phyloP scores from a whole-genome alignment of 73 alveolate genomes.

The Paramecium biaurelia region DNA sequence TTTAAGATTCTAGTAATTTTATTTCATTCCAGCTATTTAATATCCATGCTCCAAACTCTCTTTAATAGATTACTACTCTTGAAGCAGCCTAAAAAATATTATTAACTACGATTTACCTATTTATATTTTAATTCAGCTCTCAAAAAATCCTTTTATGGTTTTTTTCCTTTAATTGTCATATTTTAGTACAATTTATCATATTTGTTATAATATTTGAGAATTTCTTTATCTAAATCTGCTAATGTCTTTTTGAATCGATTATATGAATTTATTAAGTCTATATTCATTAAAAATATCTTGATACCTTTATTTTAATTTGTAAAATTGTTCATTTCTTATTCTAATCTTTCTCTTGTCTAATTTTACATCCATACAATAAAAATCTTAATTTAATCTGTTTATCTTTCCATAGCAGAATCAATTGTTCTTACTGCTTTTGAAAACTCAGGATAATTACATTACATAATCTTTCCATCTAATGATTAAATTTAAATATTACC shows the following conservation, averaged over 20 bases:
- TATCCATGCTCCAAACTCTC: conserved; percentile 43
- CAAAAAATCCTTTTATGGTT: conserved; percentile 9
- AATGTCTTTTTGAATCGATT: conserved; percentile 1
- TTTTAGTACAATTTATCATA: conserved; percentile 31
- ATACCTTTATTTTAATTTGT: conserved; percentile 27
- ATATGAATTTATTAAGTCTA: neutral
- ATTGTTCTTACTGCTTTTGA: conserved; percentile 1
- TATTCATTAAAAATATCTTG: neutral
- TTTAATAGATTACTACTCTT: neutral
- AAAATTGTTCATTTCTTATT: conserved; percentile 46
- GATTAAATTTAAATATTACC: neutral
- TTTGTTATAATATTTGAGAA: neutral
- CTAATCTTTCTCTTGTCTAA: conserved; percentile 26
- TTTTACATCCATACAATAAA: conserved; percentile 19
- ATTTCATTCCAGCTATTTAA: conserved; percentile 29
- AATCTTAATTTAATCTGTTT: neutral
- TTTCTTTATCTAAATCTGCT: neutral
- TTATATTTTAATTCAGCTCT: conserved; percentile 37
- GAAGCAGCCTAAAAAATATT: neutral
- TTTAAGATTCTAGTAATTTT: neutral
- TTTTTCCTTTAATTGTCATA: conserved; percentile 12
- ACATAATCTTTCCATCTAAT: conserved; percentile 14
- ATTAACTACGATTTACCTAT: neutral
- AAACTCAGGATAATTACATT: conserved; percentile 34
- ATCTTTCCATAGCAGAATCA: neutral